These are phyloP conservation scores for Trichocomaceae sp. DNA, from an alignment of 2,329 filamentous ascomycete genomes.

Conservation along the genomic window DNA sequence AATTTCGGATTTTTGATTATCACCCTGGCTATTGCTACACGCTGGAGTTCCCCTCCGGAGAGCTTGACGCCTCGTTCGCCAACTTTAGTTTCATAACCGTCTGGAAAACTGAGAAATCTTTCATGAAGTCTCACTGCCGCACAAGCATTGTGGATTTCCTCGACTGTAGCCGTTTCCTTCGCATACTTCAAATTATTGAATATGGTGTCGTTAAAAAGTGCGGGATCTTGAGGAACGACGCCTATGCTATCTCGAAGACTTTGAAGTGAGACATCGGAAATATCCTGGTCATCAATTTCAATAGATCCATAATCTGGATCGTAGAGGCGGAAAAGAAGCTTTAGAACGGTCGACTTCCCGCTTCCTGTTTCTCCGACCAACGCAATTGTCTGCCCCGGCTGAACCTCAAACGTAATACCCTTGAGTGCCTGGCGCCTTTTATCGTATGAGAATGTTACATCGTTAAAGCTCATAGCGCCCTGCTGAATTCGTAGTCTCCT, in stretches of 20 bases:
- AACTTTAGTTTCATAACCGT: conserved; percentile 91
- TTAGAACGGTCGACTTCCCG: conserved; percentile 91
- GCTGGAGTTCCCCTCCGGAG: conserved; percentile 92
- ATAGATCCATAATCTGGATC: conserved; percentile 75
- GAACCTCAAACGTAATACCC: conserved; percentile 42
- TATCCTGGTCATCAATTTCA: conserved; percentile 74
- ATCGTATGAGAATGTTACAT: conserved; percentile 50
- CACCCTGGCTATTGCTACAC: conserved; percentile 87
- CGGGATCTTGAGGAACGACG: conserved; percentile 86
- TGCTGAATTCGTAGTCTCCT: conserved; percentile 33
- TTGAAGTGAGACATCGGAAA: conserved; percentile 71
- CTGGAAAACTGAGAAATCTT: conserved; percentile 72
- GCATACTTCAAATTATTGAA: conserved; percentile 83
- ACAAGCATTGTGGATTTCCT: conserved; percentile 59
- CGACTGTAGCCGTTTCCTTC: conserved; percentile 73
- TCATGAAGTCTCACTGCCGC: conserved; percentile 89
- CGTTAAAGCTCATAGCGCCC: conserved; percentile 44
- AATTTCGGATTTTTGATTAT: conserved; percentile 88
- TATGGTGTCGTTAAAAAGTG: conserved; percentile 83
- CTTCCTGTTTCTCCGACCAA: conserved; percentile 90
- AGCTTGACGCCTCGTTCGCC: conserved; percentile 88
- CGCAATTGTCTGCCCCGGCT: conserved; percentile 66
- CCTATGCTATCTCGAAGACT: conserved; percentile 92
- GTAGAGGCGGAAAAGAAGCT: conserved; percentile 90
- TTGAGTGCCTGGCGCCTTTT: conserved; percentile 42